Base-by-base conservation (phyloP, 106 monocot species). In the Hemerocallis citrina region DNA sequence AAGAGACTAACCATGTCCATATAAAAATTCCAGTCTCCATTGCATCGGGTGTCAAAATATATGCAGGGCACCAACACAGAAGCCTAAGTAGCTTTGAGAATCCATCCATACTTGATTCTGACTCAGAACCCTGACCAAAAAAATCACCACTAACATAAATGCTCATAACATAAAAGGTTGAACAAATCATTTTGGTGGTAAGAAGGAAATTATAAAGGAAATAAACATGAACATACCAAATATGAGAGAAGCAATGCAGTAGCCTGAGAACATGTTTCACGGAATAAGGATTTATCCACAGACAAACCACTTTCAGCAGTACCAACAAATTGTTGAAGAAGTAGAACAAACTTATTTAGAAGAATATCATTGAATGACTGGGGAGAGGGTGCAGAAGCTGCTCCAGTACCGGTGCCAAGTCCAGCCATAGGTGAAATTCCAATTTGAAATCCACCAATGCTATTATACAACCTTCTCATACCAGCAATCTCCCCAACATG, bases 11-110 rank as follows among this genome's bases (percentile, higher is more conserved):
- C 98, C 98, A 98, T 55, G 92, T 98, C 98, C 98, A 98, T 21
- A 98, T 82, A 85, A 85, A 98, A 50, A 98, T 82, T 35, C 96
- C 96, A 60, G 96, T 98, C 50, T 98, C 85, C 98, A 98, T 88
- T 62, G 86, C 92, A 72, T 92, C 92, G 12, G 98, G 88, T 45
- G 92, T 88, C 51, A 77, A 84, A 73, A 98, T 92, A 46, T 98
- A 98, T 52, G 98, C 98, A 74, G 98, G 98, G 71, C 88, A 82
- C 98, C 98, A 98, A 61, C 98, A 98, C 67, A 98, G 81, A 54
- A 98, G 85, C 12, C 98, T 74, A 28, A 98, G 57, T 30, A 98
- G 72, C 68, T 92, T 91, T 66, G 92, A 84, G 57, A 92, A 88
- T 41, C 88, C 88, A 74, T 98, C 91, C 55, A 69, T 37, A 37